A percentile compares a stretch with the other conserved stretches of the same genome.
phyloP scores from a whole-genome alignment of 202 grass and related monocot genomes.

The Miscanthus sacchariflorus region DNA sequence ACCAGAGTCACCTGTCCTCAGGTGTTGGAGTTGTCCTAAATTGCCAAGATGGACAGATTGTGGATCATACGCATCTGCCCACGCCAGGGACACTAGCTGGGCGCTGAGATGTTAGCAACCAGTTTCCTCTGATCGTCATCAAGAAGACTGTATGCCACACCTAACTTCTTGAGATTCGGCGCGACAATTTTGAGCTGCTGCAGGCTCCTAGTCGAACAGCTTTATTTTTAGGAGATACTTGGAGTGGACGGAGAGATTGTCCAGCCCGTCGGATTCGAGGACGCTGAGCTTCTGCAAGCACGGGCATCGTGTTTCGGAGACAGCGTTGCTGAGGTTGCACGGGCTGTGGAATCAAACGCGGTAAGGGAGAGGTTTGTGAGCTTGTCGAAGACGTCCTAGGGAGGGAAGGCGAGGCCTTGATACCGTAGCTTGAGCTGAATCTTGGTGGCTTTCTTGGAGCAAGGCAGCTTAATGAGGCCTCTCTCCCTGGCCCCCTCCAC shows the following conservation, averaged over 20 bases:
- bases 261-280: no score
- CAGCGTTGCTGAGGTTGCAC: no score
- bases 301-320: no score
- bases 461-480: no score
- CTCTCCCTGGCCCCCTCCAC: no score
- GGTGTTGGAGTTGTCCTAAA: background rate
- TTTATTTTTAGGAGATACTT: constrained; percentile 7
- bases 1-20: background rate
- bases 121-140: background rate
- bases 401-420: no score
- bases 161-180: background rate
- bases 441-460: no score
- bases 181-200: constrained; percentile 15
- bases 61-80: constrained; percentile 23
- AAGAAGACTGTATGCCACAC: background rate
- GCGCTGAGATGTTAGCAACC: constrained; percentile 20
- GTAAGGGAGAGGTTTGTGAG: no score
- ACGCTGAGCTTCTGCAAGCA: no score
- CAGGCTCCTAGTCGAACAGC: background rate
- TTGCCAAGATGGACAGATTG: background rate
- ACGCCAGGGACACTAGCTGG: background rate
- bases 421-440: no score
- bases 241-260: background rate
- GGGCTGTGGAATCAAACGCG: no score
- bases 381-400: no score